Base-by-base conservation (phyloP, 805 yeast species). In the Pichia insulana region DNA sequence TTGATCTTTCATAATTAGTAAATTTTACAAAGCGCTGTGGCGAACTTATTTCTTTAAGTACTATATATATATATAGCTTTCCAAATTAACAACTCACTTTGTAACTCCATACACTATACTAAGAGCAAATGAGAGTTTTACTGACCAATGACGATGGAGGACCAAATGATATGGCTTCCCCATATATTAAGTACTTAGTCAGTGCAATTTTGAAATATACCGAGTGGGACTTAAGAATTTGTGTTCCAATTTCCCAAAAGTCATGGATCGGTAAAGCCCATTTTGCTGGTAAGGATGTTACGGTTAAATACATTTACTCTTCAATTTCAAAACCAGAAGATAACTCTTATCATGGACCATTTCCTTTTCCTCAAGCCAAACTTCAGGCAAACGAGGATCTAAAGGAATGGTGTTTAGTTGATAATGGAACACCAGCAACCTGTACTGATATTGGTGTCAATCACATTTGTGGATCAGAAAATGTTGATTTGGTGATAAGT, bases 211-310 rank as follows among this genome's bases (percentile, higher is more conserved):
- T 59, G 36, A 58, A 68, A 34, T 52, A 67, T 41, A 85, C 96
- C 6, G 78, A 85, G 57, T 90, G 97, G 97, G 76, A 83, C 22
- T 63, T 89, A 27, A 78, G 88, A 19, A 78, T 89, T 17, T 88
- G 82, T 22, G 81, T 92, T 3, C 98, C 98, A 11, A 73, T 78
- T 41, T 95, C 86, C 44, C 80, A 76, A 53, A 69, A 92, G 52
- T 89, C 97, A 12, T 92, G 98, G 98, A 90, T 88, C 44, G 96
- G 96, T 30, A 92, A 92, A 61, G 97, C 98, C 6, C 97, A 89
- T 66, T 78, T 92, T 55, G 94, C 94, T 0, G 90, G 87, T 7
- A 71, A 74, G 48, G 72, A 76, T 22, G 65, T 83, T 33, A 64
- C 75, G 2, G 74, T 83, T 1, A 67, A 74, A 2, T 84, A 76